These are phyloP conservation scores for Filobasidium wieringae DNA, from an alignment of 768 basidiomycete species.

Conservation along the genomic window DNA sequence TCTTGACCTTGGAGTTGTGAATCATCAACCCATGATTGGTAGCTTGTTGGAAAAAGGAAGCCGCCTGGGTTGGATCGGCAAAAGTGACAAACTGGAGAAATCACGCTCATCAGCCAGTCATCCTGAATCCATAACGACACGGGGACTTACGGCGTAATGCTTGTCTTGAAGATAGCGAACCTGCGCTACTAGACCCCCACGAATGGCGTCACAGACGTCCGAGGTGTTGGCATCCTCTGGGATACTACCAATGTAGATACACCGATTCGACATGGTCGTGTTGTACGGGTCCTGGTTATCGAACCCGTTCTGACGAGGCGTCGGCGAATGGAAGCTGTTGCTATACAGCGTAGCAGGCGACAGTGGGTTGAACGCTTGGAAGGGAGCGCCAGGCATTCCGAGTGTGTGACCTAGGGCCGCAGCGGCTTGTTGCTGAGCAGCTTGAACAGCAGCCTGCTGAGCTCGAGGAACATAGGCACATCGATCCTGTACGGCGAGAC, in stretches of 20 bases:
- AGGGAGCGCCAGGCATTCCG: conserved; percentile 33
- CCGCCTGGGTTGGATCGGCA: conserved; percentile 81
- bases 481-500: conserved; percentile 49
- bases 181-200: conserved; percentile 93
- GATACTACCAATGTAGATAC: conserved; percentile 90
- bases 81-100: conserved; percentile 76
- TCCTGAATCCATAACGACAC: not conserved
- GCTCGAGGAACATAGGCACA: conserved; percentile 80
- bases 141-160: conserved; percentile 71
- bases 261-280: conserved; percentile 52
- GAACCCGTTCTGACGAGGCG: conserved; percentile 35
- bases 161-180: conserved; percentile 93
- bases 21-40: conserved; percentile 78
- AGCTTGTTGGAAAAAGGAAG: conserved; percentile 88
- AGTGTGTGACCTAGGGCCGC: conserved; percentile 36
- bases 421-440: conserved; percentile 40
- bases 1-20: conserved; percentile 86
- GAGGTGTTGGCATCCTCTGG: conserved; percentile 91
- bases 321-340: conserved; percentile 27
- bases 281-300: conserved; percentile 12
- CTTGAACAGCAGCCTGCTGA: conserved; percentile 68
- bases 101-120: not conserved
- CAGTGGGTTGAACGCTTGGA: conserved; percentile 32
- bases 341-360: conserved; percentile 19
- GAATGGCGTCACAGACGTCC: conserved; percentile 89